phyloP scores from a whole-genome alignment of 768 basidiomycete species.

The Leccinum barrowsii region DNA sequence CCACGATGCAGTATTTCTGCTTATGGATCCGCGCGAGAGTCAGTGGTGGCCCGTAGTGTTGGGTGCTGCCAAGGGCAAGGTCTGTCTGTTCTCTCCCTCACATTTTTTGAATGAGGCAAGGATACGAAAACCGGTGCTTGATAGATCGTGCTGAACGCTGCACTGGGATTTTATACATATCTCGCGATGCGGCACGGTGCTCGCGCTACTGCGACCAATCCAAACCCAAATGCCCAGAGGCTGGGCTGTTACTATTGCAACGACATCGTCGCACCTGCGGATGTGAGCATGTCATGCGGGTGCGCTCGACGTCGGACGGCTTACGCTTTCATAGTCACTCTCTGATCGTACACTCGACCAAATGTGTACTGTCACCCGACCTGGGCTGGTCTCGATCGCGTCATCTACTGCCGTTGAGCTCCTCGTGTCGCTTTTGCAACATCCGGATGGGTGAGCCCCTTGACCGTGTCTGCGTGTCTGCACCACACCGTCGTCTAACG shows the following conservation, averaged over 20 bases:
- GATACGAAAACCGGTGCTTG: background rate
- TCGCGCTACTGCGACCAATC: slow-evolving; percentile 34
- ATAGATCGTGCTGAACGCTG: slow-evolving; percentile 90
- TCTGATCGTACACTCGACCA: slow-evolving; percentile 95
- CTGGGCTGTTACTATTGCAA: slow-evolving; percentile 99
- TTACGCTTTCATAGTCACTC: slow-evolving; percentile 40
- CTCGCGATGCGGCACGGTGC: slow-evolving; percentile 96
- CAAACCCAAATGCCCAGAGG: slow-evolving; percentile 28
- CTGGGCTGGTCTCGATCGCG: slow-evolving; percentile 91
- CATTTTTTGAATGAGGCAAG: background rate
- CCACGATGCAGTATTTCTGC: slow-evolving; percentile 88
- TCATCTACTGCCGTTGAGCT: slow-evolving; percentile 91
- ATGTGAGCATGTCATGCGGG: slow-evolving; percentile 49
- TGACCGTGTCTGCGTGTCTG: background rate
- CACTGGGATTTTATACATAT: slow-evolving; percentile 93
- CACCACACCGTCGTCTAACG: background rate
- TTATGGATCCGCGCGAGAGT: slow-evolving; percentile 99
- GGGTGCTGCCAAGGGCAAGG: slow-evolving; percentile 78
- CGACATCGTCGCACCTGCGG: slow-evolving; percentile 93
- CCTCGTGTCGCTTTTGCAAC: slow-evolving; percentile 83
- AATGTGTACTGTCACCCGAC: slow-evolving; percentile 98
- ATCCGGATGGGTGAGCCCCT: slow-evolving; percentile 71
- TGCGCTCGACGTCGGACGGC: background rate
- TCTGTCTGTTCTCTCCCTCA: slow-evolving; percentile 33
- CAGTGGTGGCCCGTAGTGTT: slow-evolving; percentile 94